These are phyloP conservation scores for Eucalyptus curtisii DNA, from an alignment of 345 rosid genomes.

Conservation along the genomic window DNA sequence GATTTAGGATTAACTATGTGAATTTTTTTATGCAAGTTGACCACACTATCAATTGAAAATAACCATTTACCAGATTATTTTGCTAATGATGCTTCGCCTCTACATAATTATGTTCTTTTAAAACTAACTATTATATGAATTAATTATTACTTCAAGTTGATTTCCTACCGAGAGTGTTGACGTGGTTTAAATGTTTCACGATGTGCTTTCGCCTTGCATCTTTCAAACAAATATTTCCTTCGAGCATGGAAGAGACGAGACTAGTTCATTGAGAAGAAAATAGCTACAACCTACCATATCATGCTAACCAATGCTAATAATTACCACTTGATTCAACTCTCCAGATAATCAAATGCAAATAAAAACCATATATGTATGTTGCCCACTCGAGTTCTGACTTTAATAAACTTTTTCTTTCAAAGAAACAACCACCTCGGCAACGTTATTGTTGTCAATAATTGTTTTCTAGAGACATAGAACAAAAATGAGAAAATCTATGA, in stretches of 20 bases:
- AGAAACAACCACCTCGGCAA: accelerated
- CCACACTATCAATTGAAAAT: not conserved
- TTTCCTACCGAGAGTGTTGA: not conserved
- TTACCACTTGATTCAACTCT: not conserved
- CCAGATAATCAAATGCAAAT: not conserved
- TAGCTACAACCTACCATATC: not conserved
- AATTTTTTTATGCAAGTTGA: not conserved
- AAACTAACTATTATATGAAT: not conserved
- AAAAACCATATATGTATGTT: not conserved
- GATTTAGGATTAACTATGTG: not conserved
- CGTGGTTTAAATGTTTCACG: not conserved
- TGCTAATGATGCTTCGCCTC: not conserved
- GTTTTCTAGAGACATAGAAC: not conserved
- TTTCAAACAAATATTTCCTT: not conserved
- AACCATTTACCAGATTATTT: not conserved
- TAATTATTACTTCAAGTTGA: not conserved
- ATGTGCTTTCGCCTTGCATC: not conserved
- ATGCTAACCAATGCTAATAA: not conserved
- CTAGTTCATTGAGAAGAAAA: not conserved
- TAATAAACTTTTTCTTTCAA: not conserved
- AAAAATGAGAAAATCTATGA: not conserved
- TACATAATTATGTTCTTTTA: not conserved
- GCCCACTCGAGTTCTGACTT: not conserved
- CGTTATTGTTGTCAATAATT: not conserved
- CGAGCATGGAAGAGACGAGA: not conserved